Base-by-base conservation (phyloP, 2,329 filamentous ascomycete species). In the Aspergillus pseudonomiae region DNA sequence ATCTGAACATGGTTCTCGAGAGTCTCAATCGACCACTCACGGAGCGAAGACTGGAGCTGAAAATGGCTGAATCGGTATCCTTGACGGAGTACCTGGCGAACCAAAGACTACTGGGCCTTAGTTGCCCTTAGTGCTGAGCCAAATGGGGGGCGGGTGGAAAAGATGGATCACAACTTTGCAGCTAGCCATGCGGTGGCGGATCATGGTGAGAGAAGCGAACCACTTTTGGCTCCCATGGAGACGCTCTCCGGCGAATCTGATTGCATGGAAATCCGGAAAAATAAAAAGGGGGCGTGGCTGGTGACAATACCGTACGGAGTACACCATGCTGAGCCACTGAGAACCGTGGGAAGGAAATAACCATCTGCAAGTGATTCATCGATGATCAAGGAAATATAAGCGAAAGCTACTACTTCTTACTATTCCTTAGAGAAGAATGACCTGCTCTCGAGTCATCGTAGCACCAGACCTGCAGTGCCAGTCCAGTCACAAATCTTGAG, bases 1-100 rank as follows among this genome's bases (percentile, higher is more conserved):
- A 67, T 67, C 60, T 58, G 48, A 65, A 45, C 63, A 61, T 65
- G 63, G 64, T 61, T 61, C 56, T 36, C 46, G 62, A 50, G 32
- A 52, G 59, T 61, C 12, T 28, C 48, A 52, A 52, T 54, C 36
- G 56, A 57, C 57, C 59, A 58, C 43, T 62, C 57, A 45, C 34
- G 48, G 58, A 54, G 48, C 46, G 34, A 32, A 21, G 48, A 48
- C 58, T 36, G n/a, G 58, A 60, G 46, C 56, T 62, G 54, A 60
- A 21, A 28, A 60, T 39, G 58, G 59, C 34, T 64, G 63, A 41
- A 62, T 64, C 50, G 30, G 48, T 52, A 52, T 30, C 28, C 28
- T 32, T 24, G 21, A 24, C 21, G 21, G 21, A 24, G 48, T 61
- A 59, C 59, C 59, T 62, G 60, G 63, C 60, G 64, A 60, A 63